Evolutionary conservation across 208 protist genomes (phyloP).

Genomic region (Phytomonas sp.): DNA sequence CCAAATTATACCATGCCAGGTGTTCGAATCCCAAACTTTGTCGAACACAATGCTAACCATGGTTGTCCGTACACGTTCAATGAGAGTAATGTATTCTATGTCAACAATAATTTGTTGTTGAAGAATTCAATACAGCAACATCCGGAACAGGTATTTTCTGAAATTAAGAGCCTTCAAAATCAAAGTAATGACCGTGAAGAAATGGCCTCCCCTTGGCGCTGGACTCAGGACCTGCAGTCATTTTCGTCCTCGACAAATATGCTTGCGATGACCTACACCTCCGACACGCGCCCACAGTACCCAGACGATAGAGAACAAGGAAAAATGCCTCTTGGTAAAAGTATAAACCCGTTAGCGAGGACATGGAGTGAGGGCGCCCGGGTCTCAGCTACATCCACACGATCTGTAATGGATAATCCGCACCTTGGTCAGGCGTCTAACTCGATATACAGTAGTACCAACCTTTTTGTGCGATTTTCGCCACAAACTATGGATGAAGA

Average conservation of each 20-base stretch:
- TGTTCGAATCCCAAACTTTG: not conserved
- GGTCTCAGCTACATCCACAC: not conserved
- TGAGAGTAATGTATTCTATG: not conserved
- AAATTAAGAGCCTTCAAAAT: not conserved
- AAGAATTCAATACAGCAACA: not conserved
- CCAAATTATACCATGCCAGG: not conserved
- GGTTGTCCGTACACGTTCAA: not conserved
- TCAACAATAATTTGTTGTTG: not conserved
- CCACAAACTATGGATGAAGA: constrained; percentile 34
- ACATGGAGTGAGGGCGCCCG: not conserved
- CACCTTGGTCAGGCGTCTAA: not conserved
- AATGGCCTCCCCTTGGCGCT: not conserved
- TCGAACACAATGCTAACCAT: not conserved
- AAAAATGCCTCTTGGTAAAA: not conserved
- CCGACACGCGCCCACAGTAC: not conserved
- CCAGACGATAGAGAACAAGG: not conserved
- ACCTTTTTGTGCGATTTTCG: constrained; percentile 52
- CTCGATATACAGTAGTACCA: constrained; percentile 32
- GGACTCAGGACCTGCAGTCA: not conserved
- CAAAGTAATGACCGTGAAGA: not conserved
- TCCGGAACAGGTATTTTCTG: not conserved
- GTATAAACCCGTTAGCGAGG: not conserved
- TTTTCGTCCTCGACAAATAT: not conserved
- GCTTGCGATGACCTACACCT: not conserved
- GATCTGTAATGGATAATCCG: not conserved